Evolutionary conservation across 768 basidiomycete genomes (phyloP).

Genomic region (Harrya chromipes): DNA sequence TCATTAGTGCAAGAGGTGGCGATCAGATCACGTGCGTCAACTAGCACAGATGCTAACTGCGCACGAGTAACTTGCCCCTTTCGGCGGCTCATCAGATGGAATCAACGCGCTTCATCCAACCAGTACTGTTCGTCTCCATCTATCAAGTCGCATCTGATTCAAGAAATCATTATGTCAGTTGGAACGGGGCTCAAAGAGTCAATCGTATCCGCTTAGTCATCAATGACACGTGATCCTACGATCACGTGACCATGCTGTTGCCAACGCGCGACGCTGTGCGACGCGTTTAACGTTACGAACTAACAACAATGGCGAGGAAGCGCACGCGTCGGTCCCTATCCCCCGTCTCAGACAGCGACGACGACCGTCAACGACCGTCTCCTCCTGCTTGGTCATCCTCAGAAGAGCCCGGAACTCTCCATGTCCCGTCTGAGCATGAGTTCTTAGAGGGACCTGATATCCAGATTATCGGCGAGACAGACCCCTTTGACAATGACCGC

Average conservation of each 20-base stretch:
- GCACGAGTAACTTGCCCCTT: no score
- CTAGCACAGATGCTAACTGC: no score
- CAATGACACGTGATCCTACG: not conserved
- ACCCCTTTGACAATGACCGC: slow-evolving; percentile 20
- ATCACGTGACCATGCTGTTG: slow-evolving; percentile 1
- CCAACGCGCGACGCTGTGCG: not conserved
- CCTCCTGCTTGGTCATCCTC: slow-evolving; percentile 6
- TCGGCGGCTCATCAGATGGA: no score
- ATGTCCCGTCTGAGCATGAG: slow-evolving; percentile 27
- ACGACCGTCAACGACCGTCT: slow-evolving; percentile 5
- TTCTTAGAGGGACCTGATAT: slow-evolving; percentile 41
- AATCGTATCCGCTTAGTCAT: no score
- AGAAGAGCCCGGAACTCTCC: slow-evolving; percentile 7
- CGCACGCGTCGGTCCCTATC: slow-evolving; percentile 24
- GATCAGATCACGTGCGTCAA: not conserved
- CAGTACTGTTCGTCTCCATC: no score
- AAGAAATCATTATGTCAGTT: no score
- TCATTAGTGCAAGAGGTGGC: slow-evolving; percentile 6
- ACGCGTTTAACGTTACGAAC: no score
- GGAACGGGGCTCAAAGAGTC: no score
- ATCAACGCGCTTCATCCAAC: no score
- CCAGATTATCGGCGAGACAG: slow-evolving; percentile 43
- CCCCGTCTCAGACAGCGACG: slow-evolving; percentile 17
- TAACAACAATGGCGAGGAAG: slow-evolving; percentile 22
- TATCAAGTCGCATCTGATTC: no score